Conservation (phyloP, 306 rosid genomes). For the Ormosia semicastrata region DNA sequence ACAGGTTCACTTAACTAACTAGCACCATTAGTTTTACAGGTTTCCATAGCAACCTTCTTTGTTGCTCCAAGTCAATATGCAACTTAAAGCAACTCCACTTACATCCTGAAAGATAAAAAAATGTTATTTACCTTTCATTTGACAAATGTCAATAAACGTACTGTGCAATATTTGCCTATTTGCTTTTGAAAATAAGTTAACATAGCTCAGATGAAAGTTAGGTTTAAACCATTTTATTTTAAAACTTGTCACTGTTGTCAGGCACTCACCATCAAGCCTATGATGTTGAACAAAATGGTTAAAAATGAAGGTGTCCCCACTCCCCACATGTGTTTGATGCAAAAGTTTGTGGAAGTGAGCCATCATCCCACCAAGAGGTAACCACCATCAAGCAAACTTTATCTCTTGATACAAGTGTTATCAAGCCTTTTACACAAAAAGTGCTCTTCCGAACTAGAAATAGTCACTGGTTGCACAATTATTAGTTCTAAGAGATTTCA, state of each 20-base stretch:
- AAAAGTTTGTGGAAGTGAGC: conserved; percentile 40
- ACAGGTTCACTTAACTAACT: not conserved
- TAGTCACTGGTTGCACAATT: not conserved
- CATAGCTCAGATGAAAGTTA: not conserved
- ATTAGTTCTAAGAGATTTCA: conserved; percentile 1
- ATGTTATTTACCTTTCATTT: no score
- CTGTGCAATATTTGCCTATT: not conserved
- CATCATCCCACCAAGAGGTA: conserved; percentile 32
- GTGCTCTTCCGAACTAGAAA: conserved; percentile 18
- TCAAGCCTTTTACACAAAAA: not conserved
- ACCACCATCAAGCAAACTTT: conserved; percentile 42
- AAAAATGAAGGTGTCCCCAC: not conserved
- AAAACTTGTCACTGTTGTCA: not conserved
- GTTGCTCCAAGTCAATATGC: not conserved
- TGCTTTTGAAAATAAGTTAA: not conserved
- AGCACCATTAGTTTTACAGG: not conserved
- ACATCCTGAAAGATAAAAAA: not conserved
- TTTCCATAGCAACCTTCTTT: not conserved
- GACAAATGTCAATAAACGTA: no score
- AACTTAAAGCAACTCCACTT: not conserved
- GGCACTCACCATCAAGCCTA: conserved; percentile 9
- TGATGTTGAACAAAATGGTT: not conserved
- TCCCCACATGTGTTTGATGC: conserved; percentile 24
- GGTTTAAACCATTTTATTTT: not conserved
- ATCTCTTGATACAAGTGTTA: conserved; percentile 26